These are phyloP conservation scores for Cicer bijugum DNA, from an alignment of 306 rosid genomes.

Conservation along the genomic window DNA sequence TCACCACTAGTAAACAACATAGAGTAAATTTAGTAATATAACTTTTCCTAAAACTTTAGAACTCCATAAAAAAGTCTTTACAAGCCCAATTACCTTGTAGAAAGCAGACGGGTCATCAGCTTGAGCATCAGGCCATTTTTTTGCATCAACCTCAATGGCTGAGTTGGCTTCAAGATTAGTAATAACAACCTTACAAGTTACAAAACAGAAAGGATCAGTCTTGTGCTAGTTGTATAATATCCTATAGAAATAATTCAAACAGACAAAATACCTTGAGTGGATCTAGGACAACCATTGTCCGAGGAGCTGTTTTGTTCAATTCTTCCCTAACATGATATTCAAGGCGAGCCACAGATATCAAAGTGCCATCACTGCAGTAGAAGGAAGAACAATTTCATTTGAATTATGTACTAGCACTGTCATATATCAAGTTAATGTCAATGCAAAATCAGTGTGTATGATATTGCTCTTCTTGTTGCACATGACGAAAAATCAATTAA, in stretches of 20 bases:
- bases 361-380: constrained; percentile 79
- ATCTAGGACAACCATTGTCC: constrained; percentile 82
- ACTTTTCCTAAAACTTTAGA: constrained; percentile 8
- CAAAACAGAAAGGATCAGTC: constrained; percentile 39
- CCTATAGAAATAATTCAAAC: constrained; percentile 34
- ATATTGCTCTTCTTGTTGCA: neutral
- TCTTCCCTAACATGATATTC: constrained; percentile 96
- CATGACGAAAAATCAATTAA: neutral
- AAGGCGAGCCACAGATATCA: constrained; percentile 83
- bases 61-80: constrained; percentile 32
- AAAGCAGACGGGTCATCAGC: constrained; percentile 70
- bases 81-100: constrained; percentile 67
- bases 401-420: neutral
- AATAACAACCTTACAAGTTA: constrained; percentile 74
- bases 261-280: constrained; percentile 78
- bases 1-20: neutral
- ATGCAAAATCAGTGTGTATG: constrained; percentile 16
- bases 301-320: constrained; percentile 75
- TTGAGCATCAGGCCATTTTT: constrained; percentile 91
- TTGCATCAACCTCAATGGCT: constrained; percentile 74
- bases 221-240: neutral
- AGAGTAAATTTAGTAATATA: neutral
- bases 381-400: constrained; percentile 13
- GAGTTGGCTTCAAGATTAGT: constrained; percentile 80
- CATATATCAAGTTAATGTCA: constrained; percentile 9